phyloP scores from a whole-genome alignment of 2,329 filamentous ascomycete genomes.

The Fusarium sterilihyphosum region DNA sequence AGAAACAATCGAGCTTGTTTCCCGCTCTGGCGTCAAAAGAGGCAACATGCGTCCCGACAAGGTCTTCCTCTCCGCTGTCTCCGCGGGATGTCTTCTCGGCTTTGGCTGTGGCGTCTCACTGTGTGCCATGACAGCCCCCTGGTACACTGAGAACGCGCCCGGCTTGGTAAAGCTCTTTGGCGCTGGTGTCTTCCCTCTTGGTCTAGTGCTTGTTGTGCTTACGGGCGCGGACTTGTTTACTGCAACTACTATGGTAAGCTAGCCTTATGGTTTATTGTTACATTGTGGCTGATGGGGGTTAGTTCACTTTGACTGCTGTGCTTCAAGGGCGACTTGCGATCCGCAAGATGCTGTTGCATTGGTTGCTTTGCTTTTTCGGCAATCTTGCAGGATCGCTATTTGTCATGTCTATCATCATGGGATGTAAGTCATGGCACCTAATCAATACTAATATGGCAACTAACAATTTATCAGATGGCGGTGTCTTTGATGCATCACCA shows the following conservation, averaged over 20 bases:
- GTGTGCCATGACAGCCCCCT: conserved; percentile 33
- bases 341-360: conserved; percentile 46
- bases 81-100: conserved; percentile 34
- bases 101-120: conserved; percentile 39
- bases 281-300: not conserved
- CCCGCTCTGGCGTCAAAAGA: conserved; percentile 31
- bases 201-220: conserved; percentile 33
- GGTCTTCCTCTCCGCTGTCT: conserved; percentile 36
- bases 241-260: conserved; percentile 35
- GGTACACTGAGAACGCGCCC: conserved; percentile 38
- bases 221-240: conserved; percentile 38
- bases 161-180: conserved; percentile 37
- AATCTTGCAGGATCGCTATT: conserved; percentile 61
- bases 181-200: conserved; percentile 37
- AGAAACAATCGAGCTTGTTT: conserved; percentile 36
- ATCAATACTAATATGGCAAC: fast-evolving
- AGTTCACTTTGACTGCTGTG: conserved; percentile 40
- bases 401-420: conserved; percentile 58
- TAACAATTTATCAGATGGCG: conserved; percentile 48
- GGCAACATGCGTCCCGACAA: conserved; percentile 33
- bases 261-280: fast-evolving
- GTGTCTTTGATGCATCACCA: conserved; percentile 54
- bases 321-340: conserved; percentile 30
- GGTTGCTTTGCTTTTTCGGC: conserved; percentile 59
- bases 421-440: conserved; percentile 29